Evolutionary conservation across 345 rosid species (phyloP), one percentile per base, ranked within the genome.

Genomic region (Eucalyptus erythrocorys): DNA sequence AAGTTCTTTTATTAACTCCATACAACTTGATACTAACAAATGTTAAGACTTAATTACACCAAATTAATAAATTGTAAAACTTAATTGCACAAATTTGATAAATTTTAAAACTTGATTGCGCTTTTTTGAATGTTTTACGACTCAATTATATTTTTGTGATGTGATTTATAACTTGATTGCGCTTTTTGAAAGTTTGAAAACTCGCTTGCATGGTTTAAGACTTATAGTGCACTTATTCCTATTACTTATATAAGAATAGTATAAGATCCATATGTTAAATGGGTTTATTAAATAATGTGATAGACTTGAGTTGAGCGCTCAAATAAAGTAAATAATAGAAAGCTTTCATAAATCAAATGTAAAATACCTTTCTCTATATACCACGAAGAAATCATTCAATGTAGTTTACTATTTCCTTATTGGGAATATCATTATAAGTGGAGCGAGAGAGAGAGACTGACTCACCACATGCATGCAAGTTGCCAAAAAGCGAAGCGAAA

Each of bases 101-200:
- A 51, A 0, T 19, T 51, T 51, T 7, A 51, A 51, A 0, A 19
- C 1, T 51, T 19, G 1, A 51, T 51, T 51, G 55, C 1, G 0
- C 2, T 19, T 19, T 19, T 51, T 19, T 51, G 0, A 51, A 51
- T 51, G 10, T 51, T 19, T 51, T 51, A 7, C 0, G 1, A 51
- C 0, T 51, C 4, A 7, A 0, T 51, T 7, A 0, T 1, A 51
- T 51, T 51, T 51, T 51, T 51, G 0, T 19, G 2, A 51, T 51
- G 1, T 0, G 1, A 51, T 51, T 51, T 51, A 51, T 51, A 0
- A 3, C 4, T 19, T 19, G 10, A 19, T 51, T 51, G 4, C 0
- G 3, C 24, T 19, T 55, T 9, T 24, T 24, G 1, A 55, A 55
- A 24, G 3, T 22, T 55, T 55, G 9, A 55, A 0, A 4, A 24